These are phyloP conservation scores for Globisporangium cystogenes DNA, from an alignment of 352 stramenopile species.

Conservation along the genomic window DNA sequence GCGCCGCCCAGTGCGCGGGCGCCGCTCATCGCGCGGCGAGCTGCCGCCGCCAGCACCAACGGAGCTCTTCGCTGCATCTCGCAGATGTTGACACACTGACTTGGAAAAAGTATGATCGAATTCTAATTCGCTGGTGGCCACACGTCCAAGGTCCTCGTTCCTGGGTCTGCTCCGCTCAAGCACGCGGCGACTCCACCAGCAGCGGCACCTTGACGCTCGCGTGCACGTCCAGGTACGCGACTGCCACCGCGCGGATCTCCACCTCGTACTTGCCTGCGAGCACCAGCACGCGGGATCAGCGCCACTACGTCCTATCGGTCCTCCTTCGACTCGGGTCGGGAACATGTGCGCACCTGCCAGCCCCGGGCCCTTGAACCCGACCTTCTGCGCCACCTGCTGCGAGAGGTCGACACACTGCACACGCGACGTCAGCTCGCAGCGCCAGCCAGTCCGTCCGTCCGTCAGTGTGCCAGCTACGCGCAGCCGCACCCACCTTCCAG, in stretches of 20 bases:
- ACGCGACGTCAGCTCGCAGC: neutral
- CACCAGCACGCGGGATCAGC: neutral
- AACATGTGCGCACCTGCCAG: constrained; percentile 33
- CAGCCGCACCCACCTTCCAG: constrained; percentile 53
- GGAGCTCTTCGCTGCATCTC: neutral
- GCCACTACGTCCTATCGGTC: no score
- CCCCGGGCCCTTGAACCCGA: constrained; percentile 61
- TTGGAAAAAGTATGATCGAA: neutral
- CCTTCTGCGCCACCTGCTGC: constrained; percentile 37
- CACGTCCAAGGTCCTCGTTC: no score
- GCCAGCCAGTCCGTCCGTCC: no score
- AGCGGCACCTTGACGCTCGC: constrained; percentile 29
- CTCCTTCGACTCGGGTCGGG: no score
- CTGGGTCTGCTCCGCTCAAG: neutral
- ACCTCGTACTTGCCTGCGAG: constrained; percentile 60
- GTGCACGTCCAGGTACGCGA: constrained; percentile 56
- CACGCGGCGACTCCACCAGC: constrained; percentile 22
- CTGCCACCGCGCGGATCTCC: constrained; percentile 66
- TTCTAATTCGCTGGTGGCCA: neutral
- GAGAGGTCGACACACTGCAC: constrained; percentile 46
- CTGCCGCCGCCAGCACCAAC: neutral
- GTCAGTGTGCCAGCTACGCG: no score
- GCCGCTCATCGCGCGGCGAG: neutral
- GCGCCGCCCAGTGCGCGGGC: neutral
- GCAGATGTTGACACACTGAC: neutral